phyloP scores from a whole-genome alignment of 768 basidiomycete genomes.

The Mycena venus region DNA sequence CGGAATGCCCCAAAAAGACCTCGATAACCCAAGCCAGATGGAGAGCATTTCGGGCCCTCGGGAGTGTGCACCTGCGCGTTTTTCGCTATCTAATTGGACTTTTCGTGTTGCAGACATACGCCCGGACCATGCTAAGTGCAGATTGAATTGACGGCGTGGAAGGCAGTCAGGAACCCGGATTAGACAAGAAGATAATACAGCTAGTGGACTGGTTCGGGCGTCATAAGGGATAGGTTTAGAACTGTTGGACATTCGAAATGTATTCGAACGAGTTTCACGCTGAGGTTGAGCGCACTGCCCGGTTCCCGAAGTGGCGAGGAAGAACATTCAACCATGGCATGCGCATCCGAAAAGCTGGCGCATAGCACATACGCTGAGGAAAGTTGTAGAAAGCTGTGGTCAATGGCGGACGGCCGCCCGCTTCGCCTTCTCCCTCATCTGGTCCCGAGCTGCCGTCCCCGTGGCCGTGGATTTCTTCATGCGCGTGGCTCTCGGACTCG shows the following conservation, averaged over 20 bases:
- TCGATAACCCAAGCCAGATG: neutral
- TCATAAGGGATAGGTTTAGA: neutral
- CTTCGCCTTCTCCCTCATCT: too few species aligned
- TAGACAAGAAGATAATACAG: neutral
- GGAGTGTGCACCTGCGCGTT: neutral
- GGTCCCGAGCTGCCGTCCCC: too few species aligned
- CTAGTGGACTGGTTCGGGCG: neutral
- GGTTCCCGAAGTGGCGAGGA: neutral
- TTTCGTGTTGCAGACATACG: neutral
- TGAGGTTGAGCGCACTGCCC: neutral
- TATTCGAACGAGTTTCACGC: slow-evolving; percentile 9
- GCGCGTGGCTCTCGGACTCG: neutral
- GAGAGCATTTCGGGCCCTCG: slow-evolving; percentile 1
- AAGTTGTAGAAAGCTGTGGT: neutral
- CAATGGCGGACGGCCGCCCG: too few species aligned
- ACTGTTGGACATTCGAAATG: neutral
- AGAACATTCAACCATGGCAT: neutral
- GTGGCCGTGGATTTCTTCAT: neutral
- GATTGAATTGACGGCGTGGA: neutral
- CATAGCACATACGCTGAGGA: neutral
- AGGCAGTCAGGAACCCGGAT: neutral
- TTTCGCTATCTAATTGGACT: too few species aligned
- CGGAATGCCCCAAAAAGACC: neutral
- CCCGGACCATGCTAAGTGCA: too few species aligned
- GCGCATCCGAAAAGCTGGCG: neutral